Evolutionary conservation across 148 eudicot species (phyloP).

Genomic region (Camellia sinensis): DNA sequence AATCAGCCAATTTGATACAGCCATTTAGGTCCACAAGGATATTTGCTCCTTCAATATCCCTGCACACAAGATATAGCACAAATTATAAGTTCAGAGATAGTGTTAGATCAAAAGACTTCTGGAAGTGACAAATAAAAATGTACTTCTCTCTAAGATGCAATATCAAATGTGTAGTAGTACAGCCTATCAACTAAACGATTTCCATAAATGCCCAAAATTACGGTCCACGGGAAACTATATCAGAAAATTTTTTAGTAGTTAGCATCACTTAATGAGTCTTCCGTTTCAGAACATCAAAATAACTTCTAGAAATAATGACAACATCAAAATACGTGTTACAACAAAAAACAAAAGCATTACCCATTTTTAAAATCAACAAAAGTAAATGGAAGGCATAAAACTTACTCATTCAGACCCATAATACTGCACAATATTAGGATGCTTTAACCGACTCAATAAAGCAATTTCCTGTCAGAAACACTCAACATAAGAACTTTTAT

Average conservation of each 20-base stretch:
- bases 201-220: background rate
- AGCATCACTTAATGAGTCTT: background rate
- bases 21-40: slow-evolving; percentile 96
- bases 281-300: background rate
- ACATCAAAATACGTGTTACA: background rate
- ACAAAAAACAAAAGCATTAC: background rate
- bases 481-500: slow-evolving; percentile 16
- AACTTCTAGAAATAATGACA: background rate
- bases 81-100: slow-evolving; percentile 10
- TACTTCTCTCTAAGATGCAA: background rate
- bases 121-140: background rate
- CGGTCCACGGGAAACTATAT: background rate
- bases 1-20: slow-evolving; percentile 89
- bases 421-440: slow-evolving; percentile 96
- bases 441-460: slow-evolving; percentile 73
- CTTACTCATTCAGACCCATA: slow-evolving; percentile 89
- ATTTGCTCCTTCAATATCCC: slow-evolving; percentile 99
- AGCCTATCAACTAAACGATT: background rate
- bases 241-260: background rate
- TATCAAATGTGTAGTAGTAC: background rate
- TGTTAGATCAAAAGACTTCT: background rate
- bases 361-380: background rate
- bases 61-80: slow-evolving; percentile 27
- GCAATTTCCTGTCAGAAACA: slow-evolving; percentile 64
- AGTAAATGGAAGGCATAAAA: slow-evolving; percentile 11